Percentiles rank a stretch among this genome's conserved stretches.
These are phyloP conservation scores for Exophiala viscosa DNA, from an alignment of 2,329 filamentous ascomycete species.

Conservation along the genomic window DNA sequence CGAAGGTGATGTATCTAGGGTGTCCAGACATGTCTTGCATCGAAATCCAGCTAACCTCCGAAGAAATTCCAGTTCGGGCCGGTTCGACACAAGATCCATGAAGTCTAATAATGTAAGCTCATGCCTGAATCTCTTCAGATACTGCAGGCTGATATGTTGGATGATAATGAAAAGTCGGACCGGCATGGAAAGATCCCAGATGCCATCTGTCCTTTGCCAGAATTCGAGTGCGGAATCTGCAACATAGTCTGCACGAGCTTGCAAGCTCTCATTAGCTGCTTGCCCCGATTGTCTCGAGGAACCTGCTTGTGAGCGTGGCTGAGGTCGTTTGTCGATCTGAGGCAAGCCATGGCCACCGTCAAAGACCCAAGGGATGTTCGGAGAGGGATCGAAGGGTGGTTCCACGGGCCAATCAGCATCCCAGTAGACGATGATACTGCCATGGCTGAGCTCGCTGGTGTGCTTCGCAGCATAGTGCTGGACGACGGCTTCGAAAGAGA, in stretches of 20 bases:
- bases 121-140: conserved; percentile 55
- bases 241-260: conserved; percentile 51
- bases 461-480: conserved; percentile 84
- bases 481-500: conserved; percentile 72
- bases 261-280: background rate
- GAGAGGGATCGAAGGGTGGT: conserved; percentile 67
- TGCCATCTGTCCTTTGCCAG: conserved; percentile 59
- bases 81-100: conserved; percentile 55
- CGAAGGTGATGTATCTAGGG: background rate
- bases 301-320: background rate
- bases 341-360: conserved; percentile 1
- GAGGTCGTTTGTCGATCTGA: background rate
- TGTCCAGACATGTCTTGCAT: conserved; percentile 51
- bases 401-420: conserved; percentile 73
- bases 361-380: conserved; percentile 34
- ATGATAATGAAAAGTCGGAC: conserved; percentile 63
- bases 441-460: conserved; percentile 64
- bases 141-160: conserved; percentile 58
- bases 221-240: conserved; percentile 55
- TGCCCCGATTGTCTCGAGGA: background rate
- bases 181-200: conserved; percentile 60
- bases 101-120: conserved; percentile 58
- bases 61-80: conserved; percentile 56
- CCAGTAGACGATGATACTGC: conserved; percentile 73
- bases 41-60: conserved; percentile 52